Conservation (phyloP, 345 rosid genomes). For the Cardiospermum halicacabum region DNA sequence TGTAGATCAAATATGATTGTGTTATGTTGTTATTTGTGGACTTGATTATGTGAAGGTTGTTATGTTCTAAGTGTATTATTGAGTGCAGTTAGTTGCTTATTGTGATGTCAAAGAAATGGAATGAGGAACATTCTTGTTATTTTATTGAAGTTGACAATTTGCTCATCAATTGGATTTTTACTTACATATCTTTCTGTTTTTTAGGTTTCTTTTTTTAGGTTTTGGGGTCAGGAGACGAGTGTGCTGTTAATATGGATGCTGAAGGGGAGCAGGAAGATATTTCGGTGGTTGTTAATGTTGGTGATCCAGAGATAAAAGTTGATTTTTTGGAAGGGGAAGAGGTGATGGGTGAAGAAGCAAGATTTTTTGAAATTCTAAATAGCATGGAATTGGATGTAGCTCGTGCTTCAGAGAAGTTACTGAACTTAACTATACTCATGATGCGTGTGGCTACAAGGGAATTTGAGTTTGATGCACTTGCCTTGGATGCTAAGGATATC, state of each 20-base stretch:
- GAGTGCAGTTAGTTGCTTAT: neutral
- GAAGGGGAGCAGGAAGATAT: slow-evolving; percentile 31
- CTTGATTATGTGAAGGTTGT: neutral
- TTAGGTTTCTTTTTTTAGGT: slow-evolving; percentile 15
- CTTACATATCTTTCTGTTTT: neutral
- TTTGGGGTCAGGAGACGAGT: slow-evolving; percentile 4
- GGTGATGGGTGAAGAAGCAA: slow-evolving; percentile 33
- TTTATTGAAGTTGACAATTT: neutral
- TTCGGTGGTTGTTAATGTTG: slow-evolving; percentile 50
- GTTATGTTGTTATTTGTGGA: neutral
- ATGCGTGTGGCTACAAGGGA: slow-evolving; percentile 77
- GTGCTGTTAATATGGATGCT: slow-evolving; percentile 34
- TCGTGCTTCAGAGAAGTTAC: slow-evolving; percentile 67
- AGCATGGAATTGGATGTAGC: slow-evolving; percentile 71
- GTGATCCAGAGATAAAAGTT: slow-evolving; percentile 39
- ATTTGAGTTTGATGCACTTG: slow-evolving; percentile 59
- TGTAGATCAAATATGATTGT: neutral
- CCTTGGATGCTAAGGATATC: slow-evolving; percentile 24
- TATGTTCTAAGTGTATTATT: neutral
- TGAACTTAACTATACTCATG: slow-evolving; percentile 62
- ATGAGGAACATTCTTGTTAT: neutral
- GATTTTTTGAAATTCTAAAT: slow-evolving; percentile 42
- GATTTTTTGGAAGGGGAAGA: slow-evolving; percentile 46
- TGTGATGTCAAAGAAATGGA: neutral
- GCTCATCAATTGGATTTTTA: neutral